phyloP scores from a whole-genome alignment of 352 stramenopile genomes.

The Pythium guiyangense region DNA sequence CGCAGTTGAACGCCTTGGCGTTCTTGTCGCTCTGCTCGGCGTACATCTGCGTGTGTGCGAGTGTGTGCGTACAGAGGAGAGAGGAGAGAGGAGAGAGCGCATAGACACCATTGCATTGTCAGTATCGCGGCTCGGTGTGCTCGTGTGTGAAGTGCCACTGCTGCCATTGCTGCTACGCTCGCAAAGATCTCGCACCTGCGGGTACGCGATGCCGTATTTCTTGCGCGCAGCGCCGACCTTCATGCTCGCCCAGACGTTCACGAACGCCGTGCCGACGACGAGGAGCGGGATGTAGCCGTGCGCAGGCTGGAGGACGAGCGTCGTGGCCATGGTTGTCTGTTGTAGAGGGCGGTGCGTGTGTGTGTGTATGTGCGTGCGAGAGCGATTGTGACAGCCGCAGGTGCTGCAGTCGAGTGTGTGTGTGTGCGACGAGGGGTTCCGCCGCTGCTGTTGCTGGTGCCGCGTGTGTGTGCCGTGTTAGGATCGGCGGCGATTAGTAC shows the following conservation, averaged over 20 bases:
- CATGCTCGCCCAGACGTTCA: slow-evolving; percentile 48
- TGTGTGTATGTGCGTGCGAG: too few species aligned
- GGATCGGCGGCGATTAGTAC: too few species aligned
- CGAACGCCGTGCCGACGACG: slow-evolving; percentile 47
- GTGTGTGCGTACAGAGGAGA: not conserved
- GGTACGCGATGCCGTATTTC: slow-evolving; percentile 54
- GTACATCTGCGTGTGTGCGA: slow-evolving; percentile 57
- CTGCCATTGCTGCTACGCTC: too few species aligned
- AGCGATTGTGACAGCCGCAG: too few species aligned
- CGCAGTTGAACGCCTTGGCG: slow-evolving; percentile 43
- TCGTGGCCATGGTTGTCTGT: slow-evolving; percentile 16
- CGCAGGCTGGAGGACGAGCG: slow-evolving; percentile 45
- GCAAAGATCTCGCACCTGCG: too few species aligned
- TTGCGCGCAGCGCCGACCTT: slow-evolving; percentile 61
- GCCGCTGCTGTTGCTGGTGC: too few species aligned
- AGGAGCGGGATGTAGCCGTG: slow-evolving; percentile 64
- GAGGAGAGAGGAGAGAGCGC: not conserved
- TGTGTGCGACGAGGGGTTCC: not conserved
- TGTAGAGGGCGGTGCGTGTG: not conserved
- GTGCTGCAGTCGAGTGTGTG: too few species aligned
- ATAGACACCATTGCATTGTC: not conserved
- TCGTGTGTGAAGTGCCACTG: too few species aligned
- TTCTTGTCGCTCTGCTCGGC: slow-evolving; percentile 87
- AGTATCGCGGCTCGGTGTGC: too few species aligned
- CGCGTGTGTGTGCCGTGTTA: too few species aligned